phyloP scores from a whole-genome alignment of 169 alveolate species.

The Cryptosporidium tyzzeri region DNA sequence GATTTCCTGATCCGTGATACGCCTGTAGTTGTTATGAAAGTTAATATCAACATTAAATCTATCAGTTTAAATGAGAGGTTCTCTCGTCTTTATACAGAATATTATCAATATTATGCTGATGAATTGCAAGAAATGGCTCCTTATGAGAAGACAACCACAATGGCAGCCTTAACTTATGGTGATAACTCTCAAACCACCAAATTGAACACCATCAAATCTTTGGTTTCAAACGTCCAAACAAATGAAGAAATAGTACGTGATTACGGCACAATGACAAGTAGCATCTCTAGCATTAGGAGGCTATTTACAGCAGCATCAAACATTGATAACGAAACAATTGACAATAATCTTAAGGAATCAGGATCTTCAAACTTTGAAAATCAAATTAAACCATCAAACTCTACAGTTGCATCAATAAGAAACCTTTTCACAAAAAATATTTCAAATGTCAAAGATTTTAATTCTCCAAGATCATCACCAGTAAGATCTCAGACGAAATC shows the following conservation, averaged over 20 bases:
- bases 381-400: conserved; percentile 53
- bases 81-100: conserved; percentile 58
- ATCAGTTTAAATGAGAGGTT: conserved; percentile 70
- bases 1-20: conserved; percentile 73
- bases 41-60: conserved; percentile 62
- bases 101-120: conserved; percentile 62
- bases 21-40: conserved; percentile 56
- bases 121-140: conserved; percentile 73
- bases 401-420: conserved; percentile 62
- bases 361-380: neutral
- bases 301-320: conserved; percentile 64
- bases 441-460: conserved; percentile 26
- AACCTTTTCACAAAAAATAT: conserved; percentile 29
- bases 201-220: conserved; percentile 55
- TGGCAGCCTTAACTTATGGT: conserved; percentile 76
- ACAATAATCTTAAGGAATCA: neutral
- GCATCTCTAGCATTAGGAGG: conserved; percentile 63
- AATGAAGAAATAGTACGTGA: conserved; percentile 58
- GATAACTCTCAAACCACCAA: conserved; percentile 53
- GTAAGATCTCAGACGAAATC: conserved; percentile 27
- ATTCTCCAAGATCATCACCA: conserved; percentile 57
- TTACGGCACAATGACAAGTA: conserved; percentile 59
- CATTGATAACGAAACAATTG: conserved; percentile 22
- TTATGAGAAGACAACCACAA: conserved; percentile 65
- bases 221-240: conserved; percentile 57